Percentiles rank a stretch among this genome's conserved stretches.
Evolutionary conservation across 2,329 filamentous ascomycete genomes (phyloP).

Genomic region (Myriosclerotinia curreyana): DNA sequence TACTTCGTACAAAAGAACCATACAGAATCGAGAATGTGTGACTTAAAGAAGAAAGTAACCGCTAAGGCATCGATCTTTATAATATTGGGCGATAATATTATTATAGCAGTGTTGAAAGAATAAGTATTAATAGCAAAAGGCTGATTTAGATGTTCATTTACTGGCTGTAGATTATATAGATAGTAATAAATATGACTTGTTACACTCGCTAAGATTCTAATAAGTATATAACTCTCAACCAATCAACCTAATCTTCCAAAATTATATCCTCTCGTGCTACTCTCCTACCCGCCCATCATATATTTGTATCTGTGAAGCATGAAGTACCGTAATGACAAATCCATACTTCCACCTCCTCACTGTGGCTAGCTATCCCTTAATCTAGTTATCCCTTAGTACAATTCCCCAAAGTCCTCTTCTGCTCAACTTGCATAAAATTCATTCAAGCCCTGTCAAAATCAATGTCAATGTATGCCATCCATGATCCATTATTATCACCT

Average conservation of each 20-base stretch:
- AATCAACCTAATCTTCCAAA: not conserved
- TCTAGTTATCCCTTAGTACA: too few relatives aligned
- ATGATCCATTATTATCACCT: not conserved
- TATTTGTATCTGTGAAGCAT: not conserved
- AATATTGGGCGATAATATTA: not conserved
- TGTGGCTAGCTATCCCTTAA: not conserved
- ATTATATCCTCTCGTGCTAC: not conserved
- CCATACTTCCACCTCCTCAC: not conserved
- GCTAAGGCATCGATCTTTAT: conserved; percentile 7
- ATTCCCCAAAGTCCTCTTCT: not conserved
- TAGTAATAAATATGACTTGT: conserved; percentile 1
- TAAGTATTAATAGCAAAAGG: conserved; percentile 4
- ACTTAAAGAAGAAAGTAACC: not conserved
- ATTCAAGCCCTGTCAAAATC: not conserved
- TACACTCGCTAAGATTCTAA: too few relatives aligned
- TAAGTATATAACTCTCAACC: not conserved
- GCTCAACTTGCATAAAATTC: not conserved
- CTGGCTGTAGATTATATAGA: not conserved
- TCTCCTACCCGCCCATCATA: conserved; percentile 4
- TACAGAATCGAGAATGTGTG: not conserved
- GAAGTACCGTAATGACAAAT: too few relatives aligned
- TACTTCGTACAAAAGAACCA: not conserved
- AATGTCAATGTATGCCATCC: too few relatives aligned
- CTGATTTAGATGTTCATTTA: not conserved
- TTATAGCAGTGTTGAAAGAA: conserved; percentile 1